Evolutionary conservation across 1,284 basidiomycete genomes (phyloP).

Genomic region (Sporisorium exsertum): DNA sequence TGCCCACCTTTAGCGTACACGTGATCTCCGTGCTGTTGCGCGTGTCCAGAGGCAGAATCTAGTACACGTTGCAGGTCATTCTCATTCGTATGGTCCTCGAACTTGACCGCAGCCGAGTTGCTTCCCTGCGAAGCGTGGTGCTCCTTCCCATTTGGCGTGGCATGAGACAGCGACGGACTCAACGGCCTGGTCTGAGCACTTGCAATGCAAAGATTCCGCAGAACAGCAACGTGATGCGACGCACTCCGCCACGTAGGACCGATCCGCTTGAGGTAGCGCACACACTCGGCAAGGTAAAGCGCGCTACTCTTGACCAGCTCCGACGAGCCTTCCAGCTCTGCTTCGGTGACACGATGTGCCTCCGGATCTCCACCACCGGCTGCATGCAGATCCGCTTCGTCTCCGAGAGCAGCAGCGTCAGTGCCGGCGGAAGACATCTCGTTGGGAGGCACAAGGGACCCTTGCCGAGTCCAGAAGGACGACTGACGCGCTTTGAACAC

Average conservation of each 20-base stretch:
- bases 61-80: not conserved
- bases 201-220: constrained; percentile 37
- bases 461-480: constrained; percentile 25
- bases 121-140: not conserved
- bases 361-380: constrained; percentile 18
- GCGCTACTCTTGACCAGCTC: constrained; percentile 47
- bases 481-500: constrained; percentile 50
- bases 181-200: constrained; percentile 38
- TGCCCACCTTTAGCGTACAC: not conserved
- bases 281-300: constrained; percentile 41
- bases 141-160: not conserved
- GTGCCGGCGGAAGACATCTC: not conserved
- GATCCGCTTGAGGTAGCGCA: constrained; percentile 45
- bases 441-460: constrained; percentile 1
- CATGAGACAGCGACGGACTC: constrained; percentile 7
- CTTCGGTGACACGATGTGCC: constrained; percentile 16
- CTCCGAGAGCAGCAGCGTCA: not conserved
- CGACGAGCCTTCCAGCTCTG: constrained; percentile 36
- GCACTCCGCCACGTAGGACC: constrained; percentile 51
- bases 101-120: not conserved
- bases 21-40: not conserved
- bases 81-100: constrained; percentile 1
- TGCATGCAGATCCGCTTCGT: constrained; percentile 17
- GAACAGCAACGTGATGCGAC: constrained; percentile 46
- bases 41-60: not conserved